A percentile compares a stretch with the other conserved stretches of the same genome.
These are phyloP conservation scores for Phytophthora syringae DNA, from an alignment of 352 stramenopile genomes.

Conservation along the genomic window DNA sequence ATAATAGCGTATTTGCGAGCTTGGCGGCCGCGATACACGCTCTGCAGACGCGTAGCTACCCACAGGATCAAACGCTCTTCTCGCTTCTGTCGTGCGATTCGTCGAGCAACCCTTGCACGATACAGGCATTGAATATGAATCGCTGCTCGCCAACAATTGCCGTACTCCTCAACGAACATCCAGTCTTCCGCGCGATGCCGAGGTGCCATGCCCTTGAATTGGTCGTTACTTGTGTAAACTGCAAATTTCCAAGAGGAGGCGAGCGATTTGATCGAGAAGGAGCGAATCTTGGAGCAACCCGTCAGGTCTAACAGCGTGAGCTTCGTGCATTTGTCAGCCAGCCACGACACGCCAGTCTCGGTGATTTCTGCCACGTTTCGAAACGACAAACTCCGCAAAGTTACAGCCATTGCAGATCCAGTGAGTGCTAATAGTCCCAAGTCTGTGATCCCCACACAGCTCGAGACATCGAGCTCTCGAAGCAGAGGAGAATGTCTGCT, in stretches of 20 bases:
- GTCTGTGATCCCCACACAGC: constrained; percentile 80
- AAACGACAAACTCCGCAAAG: constrained; percentile 76
- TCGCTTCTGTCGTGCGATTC: constrained; percentile 44
- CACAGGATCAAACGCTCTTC: constrained; percentile 59
- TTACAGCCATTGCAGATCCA: constrained; percentile 25
- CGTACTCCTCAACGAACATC: constrained; percentile 88
- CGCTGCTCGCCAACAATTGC: constrained; percentile 69
- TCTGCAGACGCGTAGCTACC: constrained; percentile 68
- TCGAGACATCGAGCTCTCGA: constrained; percentile 79
- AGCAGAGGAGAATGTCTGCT: constrained; percentile 63
- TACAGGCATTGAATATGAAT: constrained; percentile 76
- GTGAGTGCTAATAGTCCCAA: constrained; percentile 77
- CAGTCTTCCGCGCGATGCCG: constrained; percentile 80
- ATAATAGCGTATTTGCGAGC: constrained; percentile 57
- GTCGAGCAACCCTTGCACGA: constrained; percentile 56
- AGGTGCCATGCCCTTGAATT: constrained; percentile 83
- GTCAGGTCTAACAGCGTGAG: constrained; percentile 74
- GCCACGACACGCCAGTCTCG: constrained; percentile 85
- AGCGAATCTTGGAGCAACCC: constrained; percentile 47
- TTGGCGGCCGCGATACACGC: constrained; percentile 65
- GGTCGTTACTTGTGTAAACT: constrained; percentile 40
- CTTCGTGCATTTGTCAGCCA: constrained; percentile 77
- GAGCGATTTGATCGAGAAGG: constrained; percentile 65
- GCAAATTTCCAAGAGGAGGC: constrained; percentile 70
- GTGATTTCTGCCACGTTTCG: constrained; percentile 67